Evolutionary conservation across 805 yeast species (phyloP), one percentile per base, ranked within the genome.

Genomic region (Myxozyma neotropica): DNA sequence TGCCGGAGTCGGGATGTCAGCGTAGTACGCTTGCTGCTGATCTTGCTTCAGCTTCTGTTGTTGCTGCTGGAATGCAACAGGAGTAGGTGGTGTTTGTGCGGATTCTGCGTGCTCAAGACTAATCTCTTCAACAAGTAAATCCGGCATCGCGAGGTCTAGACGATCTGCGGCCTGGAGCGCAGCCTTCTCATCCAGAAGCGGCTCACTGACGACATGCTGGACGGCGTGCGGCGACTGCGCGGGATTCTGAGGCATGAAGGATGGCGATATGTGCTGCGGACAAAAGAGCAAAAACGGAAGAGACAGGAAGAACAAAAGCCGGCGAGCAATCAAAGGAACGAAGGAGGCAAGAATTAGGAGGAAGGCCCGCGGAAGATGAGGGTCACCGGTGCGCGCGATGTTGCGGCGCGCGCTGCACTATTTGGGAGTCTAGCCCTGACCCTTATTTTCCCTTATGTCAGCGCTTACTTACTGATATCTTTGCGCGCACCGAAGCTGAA

Each of bases 101-200:
- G 50, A 46, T 10, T 29, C 36, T 8, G 47, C 47, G 12, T 43
- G 33, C 17, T 12, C 33, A 3, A 46, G 38, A 8, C 26, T 46
- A 6, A 46, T 46, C n/a, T 46, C 50, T 21, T 46, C 39, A 7
- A 46, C 50, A 23, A 38, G 26, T 8, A 31, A 31, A 17, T 27
- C 50, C 26, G 50, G 50, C 39, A 46, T 29, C 13, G 50, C 26
- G 26, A 46, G 50, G 31, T 46, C 39, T 36, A 39, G 27, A 13
- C 44, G 53, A 21, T 48, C 53, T 6, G 53, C 53, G 17, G 53
- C 53, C 53, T 48, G 53, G 7, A 48, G 44, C 43, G 53, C 53
- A 7, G 53, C 53, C 31, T 48, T 48, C 31, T 48, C 53, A 35
- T 48, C 53, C 21, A 48, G 44, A 33, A 48, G 43, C 17, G 53